These are phyloP conservation scores for Dalbergia cultrata DNA, from an alignment of 306 rosid genomes.

Conservation along the genomic window DNA sequence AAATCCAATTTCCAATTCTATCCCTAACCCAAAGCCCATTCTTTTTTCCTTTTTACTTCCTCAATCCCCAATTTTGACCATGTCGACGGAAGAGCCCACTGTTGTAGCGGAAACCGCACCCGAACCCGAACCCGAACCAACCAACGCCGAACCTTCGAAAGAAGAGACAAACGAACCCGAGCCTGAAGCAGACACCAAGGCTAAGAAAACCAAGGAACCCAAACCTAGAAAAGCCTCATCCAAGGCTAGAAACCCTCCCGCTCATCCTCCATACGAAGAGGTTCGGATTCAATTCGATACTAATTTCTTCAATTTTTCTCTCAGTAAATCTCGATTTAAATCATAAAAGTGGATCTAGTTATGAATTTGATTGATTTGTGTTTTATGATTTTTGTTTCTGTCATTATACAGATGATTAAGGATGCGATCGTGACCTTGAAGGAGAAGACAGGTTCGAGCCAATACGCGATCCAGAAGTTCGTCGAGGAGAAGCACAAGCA, in stretches of 20 bases:
- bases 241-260: slow-evolving; percentile 54
- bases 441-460: slow-evolving; percentile 84
- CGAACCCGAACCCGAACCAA: slow-evolving; percentile 51
- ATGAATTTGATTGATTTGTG: slow-evolving; percentile 3
- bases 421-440: slow-evolving; percentile 77
- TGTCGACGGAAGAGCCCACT: slow-evolving; percentile 73
- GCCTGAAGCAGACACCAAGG: slow-evolving; percentile 47
- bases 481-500: slow-evolving; percentile 46
- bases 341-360: slow-evolving; percentile 14
- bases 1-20: neutral
- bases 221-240: slow-evolving; percentile 60
- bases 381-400: neutral
- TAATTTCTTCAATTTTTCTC: neutral
- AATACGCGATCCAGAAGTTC: slow-evolving; percentile 75
- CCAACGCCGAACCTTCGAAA: slow-evolving; percentile 36
- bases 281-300: slow-evolving; percentile 33
- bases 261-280: slow-evolving; percentile 92
- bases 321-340: neutral
- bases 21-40: neutral
- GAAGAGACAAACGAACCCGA: slow-evolving; percentile 51
- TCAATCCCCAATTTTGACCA: neutral
- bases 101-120: slow-evolving; percentile 10
- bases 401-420: slow-evolving; percentile 71
- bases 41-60: neutral
- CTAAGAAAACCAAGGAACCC: slow-evolving; percentile 52